These are phyloP conservation scores for Tuber umbilicatum DNA, from an alignment of 495 filamentous ascomycete genomes.

Conservation along the genomic window DNA sequence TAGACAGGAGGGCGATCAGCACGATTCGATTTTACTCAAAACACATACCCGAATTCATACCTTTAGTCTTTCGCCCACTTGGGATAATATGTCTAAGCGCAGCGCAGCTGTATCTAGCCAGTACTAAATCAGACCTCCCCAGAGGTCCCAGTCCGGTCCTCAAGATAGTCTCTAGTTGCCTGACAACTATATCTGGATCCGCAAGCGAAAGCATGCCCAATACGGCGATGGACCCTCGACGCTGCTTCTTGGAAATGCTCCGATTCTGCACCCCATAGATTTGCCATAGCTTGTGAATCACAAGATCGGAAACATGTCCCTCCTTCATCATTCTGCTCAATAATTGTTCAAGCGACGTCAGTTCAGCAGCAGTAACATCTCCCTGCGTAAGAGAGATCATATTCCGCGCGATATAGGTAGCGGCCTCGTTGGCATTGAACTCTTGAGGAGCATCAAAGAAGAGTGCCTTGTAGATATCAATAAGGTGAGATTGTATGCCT, in stretches of 20 bases:
- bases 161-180: conserved; percentile 88
- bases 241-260: conserved; percentile 87
- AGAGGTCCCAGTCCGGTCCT: conserved; percentile 77
- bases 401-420: conserved; percentile 92
- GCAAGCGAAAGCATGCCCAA: conserved; percentile 94
- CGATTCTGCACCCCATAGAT: conserved; percentile 90
- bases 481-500: conserved; percentile 91
- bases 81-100: conserved; percentile 83
- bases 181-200: conserved; percentile 82
- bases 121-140: conserved; percentile 71
- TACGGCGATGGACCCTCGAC: conserved; percentile 89
- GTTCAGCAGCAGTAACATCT: conserved; percentile 74
- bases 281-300: conserved; percentile 91
- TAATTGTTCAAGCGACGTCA: conserved; percentile 91
- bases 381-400: conserved; percentile 99
- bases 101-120: conserved; percentile 92
- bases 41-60: conserved; percentile 1
- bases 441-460: conserved; percentile 91
- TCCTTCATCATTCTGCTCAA: conserved; percentile 96
- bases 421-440: conserved; percentile 81
- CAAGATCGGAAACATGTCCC: conserved; percentile 74
- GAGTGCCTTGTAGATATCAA: conserved; percentile 90
- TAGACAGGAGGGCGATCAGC: conserved; percentile 23
- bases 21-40: conserved; percentile 11
- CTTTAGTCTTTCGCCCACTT: conserved; percentile 68